Conservation (phyloP, 805 yeast genomes). For the Candida germanica region DNA sequence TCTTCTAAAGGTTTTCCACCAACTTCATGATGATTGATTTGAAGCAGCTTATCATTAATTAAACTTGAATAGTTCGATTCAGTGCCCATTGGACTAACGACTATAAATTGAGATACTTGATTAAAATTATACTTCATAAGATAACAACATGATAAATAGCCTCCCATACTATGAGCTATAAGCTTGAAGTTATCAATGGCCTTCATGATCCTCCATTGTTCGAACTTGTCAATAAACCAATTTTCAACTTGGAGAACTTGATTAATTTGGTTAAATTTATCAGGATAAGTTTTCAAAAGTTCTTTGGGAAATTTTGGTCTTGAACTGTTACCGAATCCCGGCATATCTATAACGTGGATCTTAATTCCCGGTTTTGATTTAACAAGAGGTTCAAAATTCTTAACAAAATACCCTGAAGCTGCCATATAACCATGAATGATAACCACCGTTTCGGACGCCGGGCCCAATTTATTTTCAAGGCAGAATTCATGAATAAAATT, state of each 20-base stretch:
- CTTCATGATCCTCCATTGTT: constrained; percentile 30
- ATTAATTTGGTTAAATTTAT: constrained; percentile 22
- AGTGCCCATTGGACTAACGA: constrained; percentile 45
- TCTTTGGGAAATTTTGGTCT: constrained; percentile 35
- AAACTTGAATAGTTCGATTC: constrained; percentile 36
- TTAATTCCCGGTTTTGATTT: constrained; percentile 28
- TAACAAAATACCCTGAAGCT: constrained; percentile 40
- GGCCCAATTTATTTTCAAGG: constrained; percentile 19
- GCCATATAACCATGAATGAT: constrained; percentile 46
- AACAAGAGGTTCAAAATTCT: constrained; percentile 33
- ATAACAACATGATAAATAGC: constrained; percentile 38
- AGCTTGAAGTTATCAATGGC: constrained; percentile 25
- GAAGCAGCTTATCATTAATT: constrained; percentile 27
- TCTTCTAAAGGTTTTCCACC: constrained; percentile 38
- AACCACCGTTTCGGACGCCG: constrained; percentile 17
- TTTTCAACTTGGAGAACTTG: constrained; percentile 34
- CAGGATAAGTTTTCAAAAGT: constrained; percentile 20
- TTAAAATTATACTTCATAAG: constrained; percentile 35
- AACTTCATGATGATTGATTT: constrained; percentile 30
- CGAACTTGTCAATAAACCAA: constrained; percentile 42
- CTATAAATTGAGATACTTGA: constrained; percentile 21
- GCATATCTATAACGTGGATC: constrained; percentile 39
- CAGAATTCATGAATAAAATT: constrained; percentile 36
- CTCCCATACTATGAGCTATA: constrained; percentile 44
- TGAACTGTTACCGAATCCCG: constrained; percentile 44